Conservation (phyloP, 2,329 filamentous ascomycete species). For the Didymella pomorum region DNA sequence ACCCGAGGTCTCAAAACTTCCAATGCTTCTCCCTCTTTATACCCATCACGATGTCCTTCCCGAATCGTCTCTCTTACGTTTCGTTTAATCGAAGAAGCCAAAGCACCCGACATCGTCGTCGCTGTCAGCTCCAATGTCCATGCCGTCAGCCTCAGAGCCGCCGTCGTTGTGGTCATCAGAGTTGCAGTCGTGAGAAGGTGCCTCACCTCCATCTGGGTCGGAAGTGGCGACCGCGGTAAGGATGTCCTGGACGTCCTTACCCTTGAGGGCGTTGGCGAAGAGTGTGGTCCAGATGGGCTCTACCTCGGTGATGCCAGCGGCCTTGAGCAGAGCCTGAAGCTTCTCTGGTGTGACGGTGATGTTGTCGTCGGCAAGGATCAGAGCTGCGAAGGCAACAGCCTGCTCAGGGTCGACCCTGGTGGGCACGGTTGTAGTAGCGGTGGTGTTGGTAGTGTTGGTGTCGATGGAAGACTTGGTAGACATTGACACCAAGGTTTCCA, state of each 20-base stretch:
- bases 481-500: constrained; percentile 5
- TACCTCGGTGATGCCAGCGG: constrained; percentile 83
- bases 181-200: not conserved
- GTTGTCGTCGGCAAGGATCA: constrained; percentile 98
- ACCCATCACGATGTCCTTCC: not conserved
- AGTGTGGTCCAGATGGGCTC: constrained; percentile 98
- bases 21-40: not conserved
- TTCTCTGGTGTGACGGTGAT: constrained; percentile 98
- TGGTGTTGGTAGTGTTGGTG: not conserved
- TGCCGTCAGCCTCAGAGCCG: not conserved
- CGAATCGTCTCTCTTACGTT: not conserved
- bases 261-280: constrained; percentile 95
- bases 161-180: constrained; percentile 4
- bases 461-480: constrained; percentile 2
- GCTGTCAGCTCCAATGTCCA: constrained; percentile 1
- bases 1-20: constrained; percentile 27
- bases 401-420: constrained; percentile 30
- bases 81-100: not conserved
- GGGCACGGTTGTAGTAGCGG: not conserved
- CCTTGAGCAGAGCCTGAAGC: constrained; percentile 87
- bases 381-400: constrained; percentile 94
- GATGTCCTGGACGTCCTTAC: constrained; percentile 88
- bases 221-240: constrained; percentile 73
- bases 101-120: constrained; percentile 5
- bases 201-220: constrained; percentile 46